phyloP scores from a whole-genome alignment of 169 alveolate species.

The Plasmodium knowlesi region DNA sequence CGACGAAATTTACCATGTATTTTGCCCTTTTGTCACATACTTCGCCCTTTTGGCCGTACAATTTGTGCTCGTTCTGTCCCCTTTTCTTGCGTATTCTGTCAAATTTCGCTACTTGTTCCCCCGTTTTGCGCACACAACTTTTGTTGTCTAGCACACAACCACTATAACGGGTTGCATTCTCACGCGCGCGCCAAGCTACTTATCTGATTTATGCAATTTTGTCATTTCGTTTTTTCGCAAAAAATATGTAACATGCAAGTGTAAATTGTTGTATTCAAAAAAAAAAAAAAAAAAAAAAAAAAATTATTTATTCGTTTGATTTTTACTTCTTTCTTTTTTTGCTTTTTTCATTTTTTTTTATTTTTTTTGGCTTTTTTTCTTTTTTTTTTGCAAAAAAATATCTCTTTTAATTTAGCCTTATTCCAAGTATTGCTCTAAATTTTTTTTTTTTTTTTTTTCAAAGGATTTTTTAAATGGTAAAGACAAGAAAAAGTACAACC shows the following conservation, averaged over 20 bases:
- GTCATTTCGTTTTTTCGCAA: not conserved
- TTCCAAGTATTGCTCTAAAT: not conserved
- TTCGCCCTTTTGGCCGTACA: not conserved
- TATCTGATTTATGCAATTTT: not conserved
- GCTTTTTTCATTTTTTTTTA: not conserved
- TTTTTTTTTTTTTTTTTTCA: conserved; percentile 2
- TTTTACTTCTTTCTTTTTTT: not conserved
- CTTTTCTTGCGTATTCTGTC: not conserved
- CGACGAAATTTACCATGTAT: not conserved
- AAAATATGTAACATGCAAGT: not conserved
- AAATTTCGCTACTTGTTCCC: not conserved
- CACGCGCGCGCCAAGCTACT: not conserved
- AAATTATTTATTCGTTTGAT: not conserved
- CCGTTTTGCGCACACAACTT: not conserved
- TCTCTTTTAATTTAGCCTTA: not conserved
- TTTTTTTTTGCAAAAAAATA: not conserved
- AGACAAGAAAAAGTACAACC: conserved; percentile 22
- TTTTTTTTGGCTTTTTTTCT: not conserved
- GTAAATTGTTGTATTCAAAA: not conserved
- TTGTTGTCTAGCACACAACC: conserved; percentile 32
- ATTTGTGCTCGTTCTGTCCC: not conserved
- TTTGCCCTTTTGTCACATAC: not conserved
- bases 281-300: not conserved
- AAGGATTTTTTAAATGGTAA: conserved; percentile 18
- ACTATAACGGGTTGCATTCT: conserved; percentile 10